Evolutionary conservation across 768 basidiomycete species (phyloP), one percentile per base, ranked within the genome.

Genomic region (Termitomyces sp.): DNA sequence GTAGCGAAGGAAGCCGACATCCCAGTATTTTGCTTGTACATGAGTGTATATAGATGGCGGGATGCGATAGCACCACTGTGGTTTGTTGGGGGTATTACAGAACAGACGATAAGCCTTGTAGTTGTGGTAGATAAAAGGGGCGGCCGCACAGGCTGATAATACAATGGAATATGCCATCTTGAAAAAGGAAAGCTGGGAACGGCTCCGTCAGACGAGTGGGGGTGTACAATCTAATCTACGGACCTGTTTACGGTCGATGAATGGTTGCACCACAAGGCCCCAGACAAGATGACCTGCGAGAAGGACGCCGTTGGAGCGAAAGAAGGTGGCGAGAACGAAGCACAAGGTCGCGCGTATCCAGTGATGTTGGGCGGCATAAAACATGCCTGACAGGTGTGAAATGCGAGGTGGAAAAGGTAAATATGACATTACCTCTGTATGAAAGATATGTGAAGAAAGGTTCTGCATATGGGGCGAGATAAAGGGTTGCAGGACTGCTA

Each of bases 21-120:
- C 80, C 97, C 96, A 99, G 72, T 98, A 98, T 57, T 81, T 78
- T 4, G 74, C 75, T 71, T 99, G 96, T 2, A 90, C 90, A 69
- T 92, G 84, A 11, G 84, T 76, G 72, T 98, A 99, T 59, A 93
- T 86, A 15, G 85, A 83, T 0, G 94, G 94, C 6, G 86, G 68
- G 29, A 70, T 45, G 0, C 70, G 60, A 3, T 71, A 56, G 73
- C 96, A 98, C 96, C 96, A 98, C 4, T 56, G 67, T 8, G 76
- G 72, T 32, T 68, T 63, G 61, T 60, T 4, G 32, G 66, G 25
- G 17, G 63, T 29, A 36, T 64, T 49, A 17, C 96, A 99, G 71
- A 94, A 96, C 0, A 74, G 67, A 25, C 66, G 51, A 70, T 91
- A 94, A 3, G 88, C 91, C 50, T 74, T 69, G 62, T 77, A 75